A percentile compares a stretch with the other conserved stretches of the same genome.
These are phyloP conservation scores for Escallonia rubra DNA, from an alignment of 129 eudicot species.

Conservation along the genomic window DNA sequence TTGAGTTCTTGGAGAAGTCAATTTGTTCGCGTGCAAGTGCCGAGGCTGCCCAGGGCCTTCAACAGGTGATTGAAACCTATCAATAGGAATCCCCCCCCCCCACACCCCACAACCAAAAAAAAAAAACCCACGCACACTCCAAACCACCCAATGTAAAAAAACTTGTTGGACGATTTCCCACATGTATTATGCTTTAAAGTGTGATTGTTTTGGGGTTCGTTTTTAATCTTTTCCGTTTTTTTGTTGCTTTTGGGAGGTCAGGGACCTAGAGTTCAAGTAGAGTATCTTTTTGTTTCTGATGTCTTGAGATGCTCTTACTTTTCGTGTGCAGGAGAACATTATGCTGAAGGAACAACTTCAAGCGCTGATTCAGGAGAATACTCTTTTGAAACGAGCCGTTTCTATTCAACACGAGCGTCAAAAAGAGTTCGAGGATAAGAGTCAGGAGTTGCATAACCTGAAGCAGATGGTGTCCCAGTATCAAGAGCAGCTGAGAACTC, in stretches of 20 bases:
- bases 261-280: background rate
- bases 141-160: no score
- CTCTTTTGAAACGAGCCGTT: slow-evolving; percentile 83
- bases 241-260: background rate
- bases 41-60: slow-evolving; percentile 49
- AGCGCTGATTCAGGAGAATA: slow-evolving; percentile 72
- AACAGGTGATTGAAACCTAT: slow-evolving; percentile 40
- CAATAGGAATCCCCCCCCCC: no score
- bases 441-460: slow-evolving; percentile 69
- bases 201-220: no score
- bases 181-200: no score
- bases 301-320: slow-evolving; percentile 3
- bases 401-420: slow-evolving; percentile 93
- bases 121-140: no score
- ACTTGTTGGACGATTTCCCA: no score
- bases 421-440: slow-evolving; percentile 75
- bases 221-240: background rate
- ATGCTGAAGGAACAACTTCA: slow-evolving; percentile 81
- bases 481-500: slow-evolving; percentile 91
- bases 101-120: no score
- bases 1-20: slow-evolving; percentile 74
- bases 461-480: slow-evolving; percentile 91
- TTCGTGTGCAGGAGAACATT: slow-evolving; percentile 50
- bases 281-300: slow-evolving; percentile 2
- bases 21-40: slow-evolving; percentile 44